Evolutionary conservation across 1,284 basidiomycete genomes (phyloP).

Genomic region (Cutaneotrichosporon curvatum): DNA sequence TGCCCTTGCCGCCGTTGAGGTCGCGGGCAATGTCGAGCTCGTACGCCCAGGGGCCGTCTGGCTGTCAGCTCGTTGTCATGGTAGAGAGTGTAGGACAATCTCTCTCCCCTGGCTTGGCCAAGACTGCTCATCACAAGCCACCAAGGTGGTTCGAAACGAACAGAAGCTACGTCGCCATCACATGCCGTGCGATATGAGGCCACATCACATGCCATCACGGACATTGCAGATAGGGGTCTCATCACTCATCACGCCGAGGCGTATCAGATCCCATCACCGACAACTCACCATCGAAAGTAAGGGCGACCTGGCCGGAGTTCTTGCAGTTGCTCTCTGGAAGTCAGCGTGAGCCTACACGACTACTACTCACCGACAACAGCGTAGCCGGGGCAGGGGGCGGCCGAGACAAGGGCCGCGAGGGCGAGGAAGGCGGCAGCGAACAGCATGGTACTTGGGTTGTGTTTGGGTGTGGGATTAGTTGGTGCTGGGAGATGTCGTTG

Average conservation of each 20-base stretch:
- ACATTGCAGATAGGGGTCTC: too few species aligned
- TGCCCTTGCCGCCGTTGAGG: conserved; percentile 50
- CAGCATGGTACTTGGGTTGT: too few species aligned
- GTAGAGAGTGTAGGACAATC: not conserved
- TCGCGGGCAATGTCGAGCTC: conserved; percentile 47
- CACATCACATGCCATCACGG: too few species aligned
- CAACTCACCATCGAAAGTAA: conserved; percentile 51
- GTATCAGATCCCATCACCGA: not conserved
- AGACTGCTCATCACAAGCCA: not conserved
- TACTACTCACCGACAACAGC: conserved; percentile 22
- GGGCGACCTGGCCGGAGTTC: conserved; percentile 39
- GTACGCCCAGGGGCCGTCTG: conserved; percentile 51
- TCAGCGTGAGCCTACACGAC: not conserved
- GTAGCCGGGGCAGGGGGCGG: conserved; percentile 13
- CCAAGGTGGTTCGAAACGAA: too few species aligned
- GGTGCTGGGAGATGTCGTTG: too few species aligned
- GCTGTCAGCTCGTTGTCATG: conserved; percentile 9
- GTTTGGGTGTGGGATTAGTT: too few species aligned
- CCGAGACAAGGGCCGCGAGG: conserved; percentile 14
- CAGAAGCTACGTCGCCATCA: too few species aligned
- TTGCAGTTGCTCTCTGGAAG: conserved; percentile 28
- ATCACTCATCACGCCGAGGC: too few species aligned
- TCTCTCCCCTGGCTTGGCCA: too few species aligned
- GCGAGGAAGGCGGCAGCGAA: conserved; percentile 14
- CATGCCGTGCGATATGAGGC: too few species aligned